Evolutionary conservation across 768 basidiomycete genomes (phyloP), one percentile per base, ranked within the genome.

Genomic region (Boletus subparvulus): DNA sequence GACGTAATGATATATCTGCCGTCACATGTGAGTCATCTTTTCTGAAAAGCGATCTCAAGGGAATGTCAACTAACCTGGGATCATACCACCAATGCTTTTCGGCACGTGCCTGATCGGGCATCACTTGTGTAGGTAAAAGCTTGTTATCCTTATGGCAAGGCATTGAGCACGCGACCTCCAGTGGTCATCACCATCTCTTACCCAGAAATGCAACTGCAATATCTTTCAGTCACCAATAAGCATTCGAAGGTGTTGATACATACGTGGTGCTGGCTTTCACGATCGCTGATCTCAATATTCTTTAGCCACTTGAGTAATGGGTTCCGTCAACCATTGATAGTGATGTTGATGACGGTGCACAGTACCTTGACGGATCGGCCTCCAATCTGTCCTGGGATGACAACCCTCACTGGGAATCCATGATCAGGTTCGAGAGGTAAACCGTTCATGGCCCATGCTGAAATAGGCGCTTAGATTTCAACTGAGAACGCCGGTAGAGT

Each of bases 381-480:
- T 26, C 85, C 86, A 43, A 87, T 85, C 52, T 84, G 80, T 5
- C 82, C 82, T 0, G 86, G 85, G 0, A 87, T 75, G 56, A 87
- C 74, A 6, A 85, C 67, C n/a, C 86, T 77, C n/a, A 87, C 63
- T 1, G 86, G 86, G 60, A 77, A 85, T 12, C 86, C 86, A 56
- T 88, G 86, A 60, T 87, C 85, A 6, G 84, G 83, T 45, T 79
- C 77, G 9, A 87, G 66, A 61, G 79, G 77, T 24, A 78, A 67
- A 2, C 84, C 84, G 54, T 86, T 86, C 84, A 86, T 85, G 14
- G 75, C 78, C 82, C 83, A 79, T 8, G 75, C 75, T 69, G 17
- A 39, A 46, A 28, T 24, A 21, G 0, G 4, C 9, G 17, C 40
- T 42, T 48, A n/a, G 54, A 0, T 37, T 47, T 33, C 24, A 21